These are phyloP conservation scores for Phytophthora palmivora DNA, from an alignment of 352 stramenopile genomes.

Conservation along the genomic window DNA sequence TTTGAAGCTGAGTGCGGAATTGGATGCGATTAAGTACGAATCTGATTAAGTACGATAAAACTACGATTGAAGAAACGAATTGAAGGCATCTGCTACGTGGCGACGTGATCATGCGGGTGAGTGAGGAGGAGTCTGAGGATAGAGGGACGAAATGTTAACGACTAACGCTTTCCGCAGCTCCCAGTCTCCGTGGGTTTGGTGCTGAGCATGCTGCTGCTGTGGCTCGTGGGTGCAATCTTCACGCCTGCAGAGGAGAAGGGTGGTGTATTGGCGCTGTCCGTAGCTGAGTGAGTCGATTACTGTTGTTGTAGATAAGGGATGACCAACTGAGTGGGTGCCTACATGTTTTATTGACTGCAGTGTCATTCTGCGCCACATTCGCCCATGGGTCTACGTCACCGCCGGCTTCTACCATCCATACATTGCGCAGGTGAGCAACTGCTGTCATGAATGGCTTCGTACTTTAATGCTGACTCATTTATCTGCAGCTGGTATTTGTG, in stretches of 20 bases:
- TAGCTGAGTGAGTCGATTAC: slow-evolving; percentile 66
- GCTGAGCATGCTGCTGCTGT: slow-evolving; percentile 69
- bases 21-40: slow-evolving; percentile 28
- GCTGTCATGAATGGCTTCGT: not conserved
- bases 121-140: slow-evolving; percentile 5
- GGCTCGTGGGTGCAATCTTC: slow-evolving; percentile 76
- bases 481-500: slow-evolving; percentile 66
- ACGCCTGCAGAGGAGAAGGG: slow-evolving; percentile 70
- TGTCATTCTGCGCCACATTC: slow-evolving; percentile 86
- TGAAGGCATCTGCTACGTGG: slow-evolving; percentile 13
- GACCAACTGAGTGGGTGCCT: not conserved
- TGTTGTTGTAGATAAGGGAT: not conserved
- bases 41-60: slow-evolving; percentile 1
- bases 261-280: slow-evolving; percentile 79
- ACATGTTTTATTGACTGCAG: slow-evolving; percentile 29
- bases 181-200: slow-evolving; percentile 73
- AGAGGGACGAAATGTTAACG: not conserved
- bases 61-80: slow-evolving; percentile 5
- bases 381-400: slow-evolving; percentile 87
- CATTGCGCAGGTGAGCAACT: slow-evolving; percentile 59
- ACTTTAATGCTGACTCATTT: slow-evolving; percentile 3
- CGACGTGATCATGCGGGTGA: slow-evolving; percentile 41
- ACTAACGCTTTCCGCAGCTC: slow-evolving; percentile 44
- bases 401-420: slow-evolving; percentile 88
- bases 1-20: slow-evolving; percentile 21